Conservation (phyloP, 2,329 filamentous ascomycete species). For the Colletotrichum tofieldiae region DNA sequence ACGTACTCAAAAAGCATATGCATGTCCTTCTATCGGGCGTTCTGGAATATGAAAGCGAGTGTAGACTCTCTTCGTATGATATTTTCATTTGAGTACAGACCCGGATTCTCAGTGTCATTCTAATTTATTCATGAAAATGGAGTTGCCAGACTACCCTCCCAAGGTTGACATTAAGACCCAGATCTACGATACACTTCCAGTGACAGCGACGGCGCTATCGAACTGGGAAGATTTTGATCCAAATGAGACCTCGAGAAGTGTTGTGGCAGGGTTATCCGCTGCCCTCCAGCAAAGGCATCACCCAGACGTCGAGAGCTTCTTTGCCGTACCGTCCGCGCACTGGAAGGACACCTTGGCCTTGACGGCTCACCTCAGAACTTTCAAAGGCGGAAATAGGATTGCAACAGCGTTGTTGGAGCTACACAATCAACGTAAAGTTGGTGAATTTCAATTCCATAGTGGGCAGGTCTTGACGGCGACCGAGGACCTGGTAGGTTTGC, state of each 20-base stretch:
- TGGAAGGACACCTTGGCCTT: constrained; percentile 41
- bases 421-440: not conserved
- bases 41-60: not conserved
- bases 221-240: constrained; percentile 24
- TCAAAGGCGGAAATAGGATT: constrained; percentile 25
- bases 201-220: not conserved
- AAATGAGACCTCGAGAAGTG: not conserved
- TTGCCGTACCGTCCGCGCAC: not conserved
- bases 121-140: not conserved
- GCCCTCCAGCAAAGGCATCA: not conserved
- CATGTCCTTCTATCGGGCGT: too few species aligned
- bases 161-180: constrained; percentile 33
- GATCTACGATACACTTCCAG: constrained; percentile 35
- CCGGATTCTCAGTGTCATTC: not conserved
- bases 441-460: not conserved
- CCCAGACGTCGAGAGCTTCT: constrained; percentile 1
- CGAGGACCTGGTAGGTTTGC: constrained; percentile 32
- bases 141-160: constrained; percentile 28
- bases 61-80: not conserved
- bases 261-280: constrained; percentile 4
- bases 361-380: constrained; percentile 40
- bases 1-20: not conserved
- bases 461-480: constrained; percentile 30
- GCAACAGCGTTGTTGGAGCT: constrained; percentile 6
- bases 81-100: too few species aligned